Evolutionary conservation across 306 rosid genomes (phyloP).

Genomic region (Trichosanthes truncata): DNA sequence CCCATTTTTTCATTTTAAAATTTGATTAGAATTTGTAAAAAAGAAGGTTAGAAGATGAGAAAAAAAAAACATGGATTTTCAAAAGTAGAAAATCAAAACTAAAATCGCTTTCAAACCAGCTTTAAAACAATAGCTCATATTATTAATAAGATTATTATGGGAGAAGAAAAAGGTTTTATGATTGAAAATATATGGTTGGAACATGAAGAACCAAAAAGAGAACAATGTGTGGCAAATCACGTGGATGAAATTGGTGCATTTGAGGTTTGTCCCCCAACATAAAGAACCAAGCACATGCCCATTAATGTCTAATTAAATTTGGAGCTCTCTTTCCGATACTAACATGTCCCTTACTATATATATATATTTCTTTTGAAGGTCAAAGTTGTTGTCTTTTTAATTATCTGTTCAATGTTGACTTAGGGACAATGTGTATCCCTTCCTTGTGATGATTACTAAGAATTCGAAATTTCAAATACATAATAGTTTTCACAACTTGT

Average conservation of each 20-base stretch:
- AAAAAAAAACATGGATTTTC: too few relatives aligned
- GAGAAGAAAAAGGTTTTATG: background rate
- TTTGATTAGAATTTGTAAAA: too few relatives aligned
- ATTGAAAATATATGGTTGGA: background rate
- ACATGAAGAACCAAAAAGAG: background rate
- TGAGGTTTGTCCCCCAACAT: constrained; percentile 4
- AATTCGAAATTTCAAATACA: background rate
- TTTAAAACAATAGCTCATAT: background rate
- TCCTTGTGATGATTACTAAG: background rate
- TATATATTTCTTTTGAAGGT: background rate
- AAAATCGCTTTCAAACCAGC: background rate
- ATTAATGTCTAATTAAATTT: background rate
- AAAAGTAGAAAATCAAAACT: too few relatives aligned
- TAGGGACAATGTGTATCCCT: background rate
- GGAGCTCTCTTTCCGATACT: background rate
- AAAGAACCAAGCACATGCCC: constrained; percentile 7
- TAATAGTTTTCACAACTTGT: background rate
- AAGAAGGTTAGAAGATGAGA: too few relatives aligned
- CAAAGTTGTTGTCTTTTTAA: background rate
- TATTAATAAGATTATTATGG: background rate
- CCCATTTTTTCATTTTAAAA: too few relatives aligned
- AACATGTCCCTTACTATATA: background rate
- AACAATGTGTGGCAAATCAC: background rate
- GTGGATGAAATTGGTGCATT: background rate
- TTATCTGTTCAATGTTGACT: background rate